A percentile compares a stretch with the other conserved stretches of the same genome.
Evolutionary conservation across 306 rosid genomes (phyloP).

Genomic region (Cotoneaster glaucophyllus): DNA sequence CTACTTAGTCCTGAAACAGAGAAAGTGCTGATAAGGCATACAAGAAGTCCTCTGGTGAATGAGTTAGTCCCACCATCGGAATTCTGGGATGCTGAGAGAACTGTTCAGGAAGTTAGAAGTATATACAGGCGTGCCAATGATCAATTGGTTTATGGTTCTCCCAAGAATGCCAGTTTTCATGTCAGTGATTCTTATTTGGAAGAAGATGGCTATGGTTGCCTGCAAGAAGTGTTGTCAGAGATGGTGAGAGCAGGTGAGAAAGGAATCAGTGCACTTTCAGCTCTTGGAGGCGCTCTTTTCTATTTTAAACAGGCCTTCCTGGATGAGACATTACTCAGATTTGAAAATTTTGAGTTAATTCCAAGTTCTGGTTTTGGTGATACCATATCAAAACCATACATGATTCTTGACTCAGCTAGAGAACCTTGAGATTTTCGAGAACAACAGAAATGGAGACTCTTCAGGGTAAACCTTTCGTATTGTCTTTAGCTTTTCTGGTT

Average conservation of each 20-base stretch:
- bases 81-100: conserved; percentile 81
- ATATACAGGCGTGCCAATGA: conserved; percentile 34
- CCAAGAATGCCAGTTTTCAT: conserved; percentile 9
- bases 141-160: conserved; percentile 20
- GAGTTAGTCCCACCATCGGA: conserved; percentile 75
- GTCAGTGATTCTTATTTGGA: conserved; percentile 14
- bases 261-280: conserved; percentile 77
- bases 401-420: conserved; percentile 97
- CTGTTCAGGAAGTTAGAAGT: conserved; percentile 44
- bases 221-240: conserved; percentile 71
- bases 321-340: conserved; percentile 72
- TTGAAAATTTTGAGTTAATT: conserved; percentile 81
- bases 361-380: conserved; percentile 60
- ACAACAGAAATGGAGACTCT: conserved; percentile 79
- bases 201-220: conserved; percentile 34
- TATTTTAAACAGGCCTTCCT: conserved; percentile 90
- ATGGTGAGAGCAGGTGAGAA: conserved; percentile 45
- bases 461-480: conserved; percentile 59
- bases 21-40: conserved; percentile 58
- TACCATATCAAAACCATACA: conserved; percentile 63
- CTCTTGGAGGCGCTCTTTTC: conserved; percentile 88
- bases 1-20: conserved; percentile 81
- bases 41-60: conserved; percentile 82
- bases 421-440: conserved; percentile 93
- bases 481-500: not conserved